Evolutionary conservation across 2,329 filamentous ascomycete species (phyloP).

Genomic region (Epichloe coenophiala): DNA sequence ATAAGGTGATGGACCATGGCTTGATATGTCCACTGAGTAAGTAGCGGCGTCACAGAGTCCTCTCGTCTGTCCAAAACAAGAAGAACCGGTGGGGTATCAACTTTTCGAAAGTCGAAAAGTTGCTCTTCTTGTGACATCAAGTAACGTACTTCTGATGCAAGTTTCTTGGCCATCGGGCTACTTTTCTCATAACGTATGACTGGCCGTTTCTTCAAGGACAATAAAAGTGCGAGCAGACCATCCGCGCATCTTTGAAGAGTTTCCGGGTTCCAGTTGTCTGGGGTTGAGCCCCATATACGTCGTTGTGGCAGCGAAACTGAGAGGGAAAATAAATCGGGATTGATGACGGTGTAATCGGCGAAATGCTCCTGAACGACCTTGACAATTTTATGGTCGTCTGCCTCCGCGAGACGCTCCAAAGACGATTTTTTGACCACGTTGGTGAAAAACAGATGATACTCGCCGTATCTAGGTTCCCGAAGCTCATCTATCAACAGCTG

Average conservation of each 20-base stretch:
- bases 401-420: conserved; percentile 84
- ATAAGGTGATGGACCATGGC: conserved; percentile 98
- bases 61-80: conserved; percentile 83
- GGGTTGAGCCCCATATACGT: conserved; percentile 65
- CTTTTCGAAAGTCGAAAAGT: conserved; percentile 88
- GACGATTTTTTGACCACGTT: conserved; percentile 98
- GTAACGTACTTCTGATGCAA: conserved; percentile 85
- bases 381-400: conserved; percentile 94
- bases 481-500: conserved; percentile 91
- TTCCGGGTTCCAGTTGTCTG: conserved; percentile 86
- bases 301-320: conserved; percentile 59
- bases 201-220: conserved; percentile 93
- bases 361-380: conserved; percentile 92
- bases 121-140: conserved; percentile 92
- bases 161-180: conserved; percentile 78
- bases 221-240: conserved; percentile 67
- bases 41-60: conserved; percentile 83
- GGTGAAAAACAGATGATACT: conserved; percentile 95
- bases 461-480: conserved; percentile 89
- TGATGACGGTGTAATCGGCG: conserved; percentile 88
- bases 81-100: conserved; percentile 87
- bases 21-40: conserved; percentile 98
- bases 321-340: conserved; percentile 82
- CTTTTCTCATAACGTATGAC: conserved; percentile 88
- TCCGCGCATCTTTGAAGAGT: conserved; percentile 77